Evolutionary conservation across 805 yeast genomes (phyloP), one percentile per base, ranked within the genome.

Genomic region (Metschnikowia shivogae): DNA sequence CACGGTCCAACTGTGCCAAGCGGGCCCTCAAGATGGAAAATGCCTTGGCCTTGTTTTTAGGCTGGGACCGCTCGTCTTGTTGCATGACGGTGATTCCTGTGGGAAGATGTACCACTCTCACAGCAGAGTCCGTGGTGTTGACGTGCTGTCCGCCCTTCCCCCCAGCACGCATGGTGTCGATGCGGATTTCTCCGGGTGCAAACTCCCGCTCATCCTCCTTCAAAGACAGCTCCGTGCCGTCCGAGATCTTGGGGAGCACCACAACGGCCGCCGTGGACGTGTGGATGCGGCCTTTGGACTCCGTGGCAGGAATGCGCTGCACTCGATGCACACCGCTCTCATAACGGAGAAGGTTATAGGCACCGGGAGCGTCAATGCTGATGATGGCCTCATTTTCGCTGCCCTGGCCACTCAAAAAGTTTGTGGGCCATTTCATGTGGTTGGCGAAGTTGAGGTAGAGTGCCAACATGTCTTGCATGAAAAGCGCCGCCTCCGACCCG

Each of bases 101-200:
- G 4, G 98, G 97, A 12, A 86, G 71, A 67, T 93, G 99, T 1
- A 92, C 89, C 24, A 93, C 68, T 56, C 99, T 75, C 11, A 93
- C 98, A 0, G 99, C 99, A 1, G 97, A 89, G 60, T 92, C 98
- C 0, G 98, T 93, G 11, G 96, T 92, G 61, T 92, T 92, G 31
- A 92, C 99, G 60, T 92, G 98, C 68, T 92, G 99, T 0, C 99
- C 99, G 45, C 99, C 99, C 52, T 93, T 85, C 3, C 99, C 99
- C 45, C 96, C 82, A 0, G 98, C 88, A 54, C 99, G 75, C 96
- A 92, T 93, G n/a, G 93, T 89, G 61, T 93, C 99, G 4, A 93
- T 81, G 45, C 97, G 76, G 19, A 93, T 81, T 57, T 93, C 99
- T 2, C 86, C 95, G 0, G 90, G 87, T 14, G 80, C 81, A 63